phyloP scores from a whole-genome alignment of 495 filamentous ascomycete species.

The Penicillium flavigenum region DNA sequence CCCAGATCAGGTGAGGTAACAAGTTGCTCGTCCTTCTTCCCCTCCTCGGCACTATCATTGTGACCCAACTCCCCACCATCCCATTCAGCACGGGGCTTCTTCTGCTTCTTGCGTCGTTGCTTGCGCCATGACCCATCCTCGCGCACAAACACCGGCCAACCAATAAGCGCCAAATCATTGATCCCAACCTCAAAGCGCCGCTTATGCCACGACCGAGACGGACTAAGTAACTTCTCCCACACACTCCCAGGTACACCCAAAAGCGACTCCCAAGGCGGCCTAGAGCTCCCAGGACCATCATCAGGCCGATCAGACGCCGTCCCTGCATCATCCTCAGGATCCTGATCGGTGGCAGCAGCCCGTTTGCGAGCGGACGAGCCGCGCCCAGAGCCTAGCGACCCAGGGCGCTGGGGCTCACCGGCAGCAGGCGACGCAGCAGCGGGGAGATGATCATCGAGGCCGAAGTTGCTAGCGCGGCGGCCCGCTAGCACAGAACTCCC shows the following conservation, averaged over 20 bases:
- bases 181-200: conserved; percentile 82
- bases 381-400: conserved; percentile 44
- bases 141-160: conserved; percentile 82
- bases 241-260: conserved; percentile 73
- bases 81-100: conserved; percentile 39
- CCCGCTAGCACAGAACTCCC: conserved; percentile 27
- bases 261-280: conserved; percentile 73
- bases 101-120: conserved; percentile 61
- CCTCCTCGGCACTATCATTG: conserved; percentile 45
- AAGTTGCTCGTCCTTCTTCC: conserved; percentile 29
- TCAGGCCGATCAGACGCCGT: conserved; percentile 47
- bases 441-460: conserved; percentile 35
- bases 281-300: conserved; percentile 49
- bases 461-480: conserved; percentile 42
- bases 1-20: conserved; percentile 34
- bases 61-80: conserved; percentile 44
- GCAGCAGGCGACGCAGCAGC: conserved; percentile 32
- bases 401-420: conserved; percentile 38
- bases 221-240: conserved; percentile 81
- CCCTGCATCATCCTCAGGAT: conserved; percentile 46
- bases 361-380: conserved; percentile 39
- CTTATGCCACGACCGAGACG: conserved; percentile 78
- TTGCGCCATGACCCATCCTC: conserved; percentile 88
- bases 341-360: conserved; percentile 39
- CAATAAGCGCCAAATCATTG: conserved; percentile 80